Conservation (phyloP, 148 eudicot genomes). For the Persicaria tinctoria region DNA sequence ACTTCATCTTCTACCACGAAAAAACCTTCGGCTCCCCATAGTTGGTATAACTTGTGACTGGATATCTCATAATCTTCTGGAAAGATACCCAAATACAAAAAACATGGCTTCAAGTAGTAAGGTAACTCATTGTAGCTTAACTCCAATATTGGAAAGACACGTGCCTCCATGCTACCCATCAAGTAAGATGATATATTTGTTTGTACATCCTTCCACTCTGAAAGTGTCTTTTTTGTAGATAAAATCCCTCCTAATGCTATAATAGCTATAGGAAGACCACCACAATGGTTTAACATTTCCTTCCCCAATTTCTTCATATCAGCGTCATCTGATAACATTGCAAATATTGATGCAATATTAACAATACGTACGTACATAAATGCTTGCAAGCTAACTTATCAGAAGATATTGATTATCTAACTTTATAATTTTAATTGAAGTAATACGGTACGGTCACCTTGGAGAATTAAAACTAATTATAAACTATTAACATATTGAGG, state of each 20-base stretch:
- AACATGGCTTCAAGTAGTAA: not conserved
- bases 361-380: too few species aligned
- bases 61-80: slow-evolving; percentile 16
- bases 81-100: slow-evolving; percentile 12
- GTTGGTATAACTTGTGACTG: not conserved
- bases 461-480: too few species aligned
- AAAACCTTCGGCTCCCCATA: slow-evolving; percentile 20
- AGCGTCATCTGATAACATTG: not conserved
- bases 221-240: not conserved
- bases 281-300: not conserved
- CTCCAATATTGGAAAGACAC: not conserved
- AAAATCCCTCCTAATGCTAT: slow-evolving; percentile 12
- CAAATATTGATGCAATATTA: not conserved
- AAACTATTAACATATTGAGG: too few species aligned
- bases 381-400: too few species aligned
- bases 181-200: not conserved
- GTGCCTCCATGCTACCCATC: not conserved
- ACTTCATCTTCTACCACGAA: not conserved
- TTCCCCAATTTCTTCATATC: not conserved
- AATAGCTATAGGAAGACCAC: slow-evolving; percentile 14
- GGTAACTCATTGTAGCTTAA: slow-evolving; percentile 16
- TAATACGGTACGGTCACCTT: too few species aligned
- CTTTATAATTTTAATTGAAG: too few species aligned
- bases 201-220: slow-evolving; percentile 1
- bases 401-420: too few species aligned